Evolutionary conservation across 1,284 basidiomycete genomes (phyloP).

Genomic region (Ustilago loliicola): DNA sequence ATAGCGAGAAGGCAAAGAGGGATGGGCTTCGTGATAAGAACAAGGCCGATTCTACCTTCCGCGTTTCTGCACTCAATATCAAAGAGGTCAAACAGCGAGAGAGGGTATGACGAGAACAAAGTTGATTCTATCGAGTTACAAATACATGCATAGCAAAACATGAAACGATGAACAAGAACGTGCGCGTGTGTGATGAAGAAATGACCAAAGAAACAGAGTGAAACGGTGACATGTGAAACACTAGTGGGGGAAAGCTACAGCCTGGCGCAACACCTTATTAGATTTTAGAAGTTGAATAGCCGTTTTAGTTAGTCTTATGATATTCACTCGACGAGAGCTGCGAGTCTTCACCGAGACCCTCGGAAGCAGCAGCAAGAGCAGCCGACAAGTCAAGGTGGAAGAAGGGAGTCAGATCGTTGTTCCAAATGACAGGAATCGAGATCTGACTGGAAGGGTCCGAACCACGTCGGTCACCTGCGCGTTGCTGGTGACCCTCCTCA

Average conservation of each 20-base stretch:
- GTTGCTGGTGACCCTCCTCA: constrained; percentile 16
- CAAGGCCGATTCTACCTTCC: too few relatives aligned
- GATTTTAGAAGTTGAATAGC: constrained; percentile 1
- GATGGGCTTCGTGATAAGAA: too few relatives aligned
- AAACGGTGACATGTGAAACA: neutral
- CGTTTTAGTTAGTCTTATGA: constrained; percentile 14
- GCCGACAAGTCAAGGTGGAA: constrained; percentile 86
- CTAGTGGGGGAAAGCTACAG: neutral
- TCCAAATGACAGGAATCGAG: constrained; percentile 70
- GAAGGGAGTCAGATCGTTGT: constrained; percentile 77
- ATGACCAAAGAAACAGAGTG: neutral
- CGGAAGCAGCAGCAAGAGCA: constrained; percentile 78
- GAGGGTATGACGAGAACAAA: neutral
- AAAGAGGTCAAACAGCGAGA: neutral
- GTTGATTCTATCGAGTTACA: constrained; percentile 10
- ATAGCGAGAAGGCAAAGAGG: too few relatives aligned
- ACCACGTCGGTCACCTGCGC: constrained; percentile 6
- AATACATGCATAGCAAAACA: constrained; percentile 9
- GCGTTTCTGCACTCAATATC: too few relatives aligned
- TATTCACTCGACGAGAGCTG: constrained; percentile 29
- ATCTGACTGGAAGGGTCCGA: constrained; percentile 24
- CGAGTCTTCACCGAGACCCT: constrained; percentile 28
- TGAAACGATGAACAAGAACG: neutral
- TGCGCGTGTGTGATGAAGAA: too few relatives aligned
- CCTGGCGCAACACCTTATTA: neutral